Evolutionary conservation across 495 filamentous ascomycete genomes (phyloP).

Genomic region (Copromyces sp.): DNA sequence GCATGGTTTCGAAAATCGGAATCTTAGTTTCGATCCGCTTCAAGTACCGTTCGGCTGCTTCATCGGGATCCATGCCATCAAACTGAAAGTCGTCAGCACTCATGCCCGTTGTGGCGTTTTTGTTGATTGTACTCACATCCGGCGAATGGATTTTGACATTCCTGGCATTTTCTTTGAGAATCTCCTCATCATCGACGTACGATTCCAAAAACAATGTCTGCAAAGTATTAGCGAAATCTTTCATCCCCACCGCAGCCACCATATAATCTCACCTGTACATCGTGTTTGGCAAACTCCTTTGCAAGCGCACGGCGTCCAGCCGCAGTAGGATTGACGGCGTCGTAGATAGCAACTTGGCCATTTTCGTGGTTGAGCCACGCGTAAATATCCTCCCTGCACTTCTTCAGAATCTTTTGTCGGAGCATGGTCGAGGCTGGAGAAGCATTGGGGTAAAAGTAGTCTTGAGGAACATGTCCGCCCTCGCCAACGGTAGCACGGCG

Average conservation of each 20-base stretch:
- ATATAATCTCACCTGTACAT: constrained; percentile 59
- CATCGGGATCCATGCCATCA: constrained; percentile 77
- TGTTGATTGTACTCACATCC: constrained; percentile 47
- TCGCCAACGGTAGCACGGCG: constrained; percentile 80
- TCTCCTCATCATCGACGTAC: constrained; percentile 80
- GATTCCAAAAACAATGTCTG: constrained; percentile 96
- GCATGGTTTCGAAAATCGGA: constrained; percentile 93
- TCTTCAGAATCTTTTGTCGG: constrained; percentile 93
- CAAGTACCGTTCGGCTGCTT: constrained; percentile 86
- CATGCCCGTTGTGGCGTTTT: background rate
- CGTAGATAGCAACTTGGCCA: constrained; percentile 96
- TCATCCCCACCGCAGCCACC: background rate
- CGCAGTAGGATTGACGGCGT: constrained; percentile 91
- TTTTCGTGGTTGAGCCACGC: constrained; percentile 94
- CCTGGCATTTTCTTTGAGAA: constrained; percentile 94
- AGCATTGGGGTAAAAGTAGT: constrained; percentile 96
- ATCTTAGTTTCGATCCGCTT: constrained; percentile 82
- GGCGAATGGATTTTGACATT: constrained; percentile 98
- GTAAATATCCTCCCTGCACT: constrained; percentile 94
- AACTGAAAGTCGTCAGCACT: constrained; percentile 47
- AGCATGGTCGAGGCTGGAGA: constrained; percentile 78
- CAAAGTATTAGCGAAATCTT: constrained; percentile 2
- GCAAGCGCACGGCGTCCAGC: constrained; percentile 77
- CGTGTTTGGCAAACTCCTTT: constrained; percentile 92
- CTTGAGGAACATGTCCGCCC: constrained; percentile 81